Evolutionary conservation across 805 yeast species (phyloP).

Genomic region (Cephaloascus fragrans): DNA sequence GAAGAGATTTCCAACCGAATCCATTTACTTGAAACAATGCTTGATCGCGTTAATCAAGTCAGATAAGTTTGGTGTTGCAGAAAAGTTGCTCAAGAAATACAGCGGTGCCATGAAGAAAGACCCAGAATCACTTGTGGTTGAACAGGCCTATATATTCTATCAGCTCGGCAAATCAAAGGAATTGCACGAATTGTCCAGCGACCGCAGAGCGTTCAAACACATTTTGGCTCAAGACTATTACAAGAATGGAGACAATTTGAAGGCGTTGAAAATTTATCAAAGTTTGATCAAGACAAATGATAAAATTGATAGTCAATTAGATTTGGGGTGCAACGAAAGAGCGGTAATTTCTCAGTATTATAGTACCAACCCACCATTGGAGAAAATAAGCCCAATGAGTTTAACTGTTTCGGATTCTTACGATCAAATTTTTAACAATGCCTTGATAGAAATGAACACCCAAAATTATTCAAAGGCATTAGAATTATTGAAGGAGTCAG

Average conservation of each 20-base stretch:
- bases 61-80: slow-evolving; percentile 45
- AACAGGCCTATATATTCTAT: slow-evolving; percentile 51
- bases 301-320: slow-evolving; percentile 34
- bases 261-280: slow-evolving; percentile 38
- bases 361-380: slow-evolving; percentile 4
- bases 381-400: slow-evolving; percentile 6
- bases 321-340: slow-evolving; percentile 54
- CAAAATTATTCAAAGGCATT: slow-evolving; percentile 30
- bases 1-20: slow-evolving; percentile 13
- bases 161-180: slow-evolving; percentile 35
- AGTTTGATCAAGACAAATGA: slow-evolving; percentile 22
- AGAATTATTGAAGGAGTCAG: slow-evolving; percentile 34
- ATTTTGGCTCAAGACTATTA: slow-evolving; percentile 46
- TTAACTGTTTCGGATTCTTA: slow-evolving; percentile 22
- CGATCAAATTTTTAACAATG: slow-evolving; percentile 52
- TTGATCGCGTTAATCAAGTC: slow-evolving; percentile 50
- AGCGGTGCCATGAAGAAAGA: slow-evolving; percentile 20
- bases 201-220: slow-evolving; percentile 29
- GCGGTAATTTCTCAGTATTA: slow-evolving; percentile 49
- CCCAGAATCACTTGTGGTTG: slow-evolving; percentile 30
- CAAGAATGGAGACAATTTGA: slow-evolving; percentile 29
- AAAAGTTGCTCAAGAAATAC: slow-evolving; percentile 24
- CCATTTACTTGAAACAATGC: slow-evolving; percentile 25
- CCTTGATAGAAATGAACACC: slow-evolving; percentile 36
- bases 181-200: slow-evolving; percentile 5